A percentile compares a stretch with the other conserved stretches of the same genome.
Evolutionary conservation across 2,329 filamentous ascomycete genomes (phyloP).

Genomic region (Botrytis deweyae): DNA sequence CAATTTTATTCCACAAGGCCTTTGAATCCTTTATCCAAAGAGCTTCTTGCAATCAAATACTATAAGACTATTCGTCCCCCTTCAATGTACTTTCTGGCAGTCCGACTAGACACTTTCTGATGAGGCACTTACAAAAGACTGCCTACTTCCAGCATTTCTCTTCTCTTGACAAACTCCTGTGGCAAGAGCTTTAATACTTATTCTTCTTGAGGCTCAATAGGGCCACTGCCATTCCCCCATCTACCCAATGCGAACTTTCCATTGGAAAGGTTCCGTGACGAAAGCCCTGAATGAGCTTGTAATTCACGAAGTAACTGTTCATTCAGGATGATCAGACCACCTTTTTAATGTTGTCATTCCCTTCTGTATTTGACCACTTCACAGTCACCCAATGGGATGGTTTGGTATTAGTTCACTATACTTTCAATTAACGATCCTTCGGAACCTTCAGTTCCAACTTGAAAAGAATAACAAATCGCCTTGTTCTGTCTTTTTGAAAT

Average conservation of each 20-base stretch:
- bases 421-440: not conserved
- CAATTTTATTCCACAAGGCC: not conserved
- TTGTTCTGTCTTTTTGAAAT: not conserved
- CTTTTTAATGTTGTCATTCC: not conserved
- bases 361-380: not conserved
- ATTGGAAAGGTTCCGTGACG: not conserved
- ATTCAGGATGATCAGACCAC: not conserved
- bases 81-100: not conserved
- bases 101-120: not conserved
- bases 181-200: too few relatives aligned
- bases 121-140: not conserved
- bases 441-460: not conserved
- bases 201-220: not conserved
- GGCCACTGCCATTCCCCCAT: not conserved
- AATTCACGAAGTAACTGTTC: not conserved
- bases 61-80: not conserved
- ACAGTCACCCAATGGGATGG: accelerated
- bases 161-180: not conserved
- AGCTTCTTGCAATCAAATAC: not conserved
- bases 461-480: not conserved
- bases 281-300: not conserved
- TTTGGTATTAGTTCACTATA: not conserved
- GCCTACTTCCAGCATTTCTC: not conserved
- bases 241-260: not conserved
- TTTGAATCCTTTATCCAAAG: not conserved